Evolutionary conservation across 2,329 filamentous ascomycete species (phyloP), one percentile per base, ranked within the genome.

Genomic region (Calonectria pseudoreteaudii): DNA sequence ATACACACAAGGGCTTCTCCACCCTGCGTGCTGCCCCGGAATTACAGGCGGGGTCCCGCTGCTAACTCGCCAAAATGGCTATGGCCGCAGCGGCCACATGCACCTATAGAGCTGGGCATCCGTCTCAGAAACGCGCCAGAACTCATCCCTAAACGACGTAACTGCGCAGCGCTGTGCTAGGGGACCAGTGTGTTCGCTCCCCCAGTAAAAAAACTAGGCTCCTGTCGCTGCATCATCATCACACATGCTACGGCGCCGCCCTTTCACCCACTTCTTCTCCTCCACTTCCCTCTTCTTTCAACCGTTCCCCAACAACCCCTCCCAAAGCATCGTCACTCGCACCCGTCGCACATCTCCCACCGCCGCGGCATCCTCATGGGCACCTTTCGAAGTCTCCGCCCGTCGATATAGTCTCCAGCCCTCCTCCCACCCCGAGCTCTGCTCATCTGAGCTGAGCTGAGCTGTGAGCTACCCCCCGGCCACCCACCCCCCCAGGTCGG

Each of bases 211-310:
- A 71, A 56, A 44, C 71, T 58, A 80, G 79, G 79, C 78, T 81
- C 66, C 79, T 80, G 71, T 75, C 79, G 79, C 77, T 80, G 78
- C 79, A 81, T 81, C 79, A 80, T 80, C 73, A 68, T 80, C 74
- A 71, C 71, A 60, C 72, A 36, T 68, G 53, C 38, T 34, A 20
- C 34, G 41, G 67, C 41, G 64, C 67, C 49, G 60, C 50, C 75
- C 68, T 53, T 47, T 49, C 23, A 41, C 62, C 23, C 41, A 38
- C 44, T 72, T 60, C 68, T 28, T 47, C n/a, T 34, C 50, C 67
- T 72, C 47, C 60, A 31, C 70, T 53, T 66, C 67, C 58, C 65
- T 38, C 52, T 66, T 64, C 66, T 38, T 49, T 53, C 66, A 52
- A 50, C 65, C 28, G 41, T 70, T 52, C 60, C 44, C 58, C 66